Percentiles rank a stretch among this genome's conserved stretches.
phyloP scores from a whole-genome alignment of 2,329 filamentous ascomycete species.

The Ascochyta koolunga region DNA sequence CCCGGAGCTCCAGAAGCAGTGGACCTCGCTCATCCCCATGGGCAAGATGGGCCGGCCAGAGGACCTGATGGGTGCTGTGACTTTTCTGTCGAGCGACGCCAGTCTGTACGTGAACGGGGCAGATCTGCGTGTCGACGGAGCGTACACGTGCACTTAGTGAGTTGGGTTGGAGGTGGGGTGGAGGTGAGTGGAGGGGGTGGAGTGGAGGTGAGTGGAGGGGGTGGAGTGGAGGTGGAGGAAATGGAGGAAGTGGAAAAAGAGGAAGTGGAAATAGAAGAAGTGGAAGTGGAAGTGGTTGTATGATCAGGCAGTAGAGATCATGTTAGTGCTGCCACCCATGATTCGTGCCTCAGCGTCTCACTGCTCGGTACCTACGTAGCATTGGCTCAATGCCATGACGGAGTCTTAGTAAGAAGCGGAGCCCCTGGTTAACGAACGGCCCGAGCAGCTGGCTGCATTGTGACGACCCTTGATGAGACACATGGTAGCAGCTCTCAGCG shows the following conservation, averaged over 20 bases:
- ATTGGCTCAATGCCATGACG: background rate
- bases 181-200: no score
- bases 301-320: background rate
- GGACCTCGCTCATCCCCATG: slow-evolving; percentile 89
- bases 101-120: slow-evolving; percentile 61
- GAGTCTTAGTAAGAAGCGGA: slow-evolving; percentile 3
- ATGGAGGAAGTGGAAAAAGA: no score
- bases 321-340: background rate
- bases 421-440: slow-evolving; percentile 9
- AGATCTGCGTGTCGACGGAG: slow-evolving; percentile 82
- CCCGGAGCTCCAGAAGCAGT: slow-evolving; percentile 85
- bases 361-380: no score
- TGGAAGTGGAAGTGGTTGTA: background rate
- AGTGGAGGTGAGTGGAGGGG: no score
- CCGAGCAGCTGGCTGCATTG: slow-evolving; percentile 11
- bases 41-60: slow-evolving; percentile 92
- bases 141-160: slow-evolving; percentile 76
- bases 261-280: no score
- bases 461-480: slow-evolving; percentile 14
- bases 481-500: slow-evolving; percentile 8
- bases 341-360: slow-evolving; percentile 1
- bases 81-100: slow-evolving; percentile 83
- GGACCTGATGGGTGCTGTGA: slow-evolving; percentile 91
- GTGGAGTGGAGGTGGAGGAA: no score
- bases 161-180: background rate